phyloP scores from a whole-genome alignment of 1,284 basidiomycete species.

The Leccinum proximum region DNA sequence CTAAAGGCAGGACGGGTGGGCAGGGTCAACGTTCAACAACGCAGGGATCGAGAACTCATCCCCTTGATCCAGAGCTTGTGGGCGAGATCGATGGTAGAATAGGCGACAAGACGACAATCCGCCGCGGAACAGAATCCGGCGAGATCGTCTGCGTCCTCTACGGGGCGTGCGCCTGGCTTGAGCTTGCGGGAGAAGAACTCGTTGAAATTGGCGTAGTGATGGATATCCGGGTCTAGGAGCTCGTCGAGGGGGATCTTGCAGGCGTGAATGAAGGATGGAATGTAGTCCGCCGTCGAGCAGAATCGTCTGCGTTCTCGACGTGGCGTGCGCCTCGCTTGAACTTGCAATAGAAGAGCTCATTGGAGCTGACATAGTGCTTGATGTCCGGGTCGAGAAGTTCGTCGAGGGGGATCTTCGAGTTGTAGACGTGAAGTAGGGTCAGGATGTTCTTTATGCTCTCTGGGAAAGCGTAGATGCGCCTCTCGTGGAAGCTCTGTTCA shows the following conservation, averaged over 20 bases:
- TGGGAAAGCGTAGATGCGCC: slow-evolving; percentile 50
- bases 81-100: slow-evolving; percentile 55
- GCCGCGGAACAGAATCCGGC: slow-evolving; percentile 62
- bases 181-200: slow-evolving; percentile 78
- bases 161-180: slow-evolving; percentile 61
- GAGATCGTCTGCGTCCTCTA: slow-evolving; percentile 55
- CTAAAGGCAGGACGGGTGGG: slow-evolving; percentile 37
- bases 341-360: slow-evolving; percentile 77
- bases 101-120: slow-evolving; percentile 76
- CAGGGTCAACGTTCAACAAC: slow-evolving; percentile 46
- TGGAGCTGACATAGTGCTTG: slow-evolving; percentile 67
- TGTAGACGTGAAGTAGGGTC: slow-evolving; percentile 73
- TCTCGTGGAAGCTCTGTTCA: slow-evolving; percentile 68
- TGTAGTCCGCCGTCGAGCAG: slow-evolving; percentile 75
- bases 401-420: slow-evolving; percentile 43
- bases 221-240: slow-evolving; percentile 61
- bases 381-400: slow-evolving; percentile 70
- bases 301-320: slow-evolving; percentile 60
- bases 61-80: slow-evolving; percentile 77
- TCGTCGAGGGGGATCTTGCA: slow-evolving; percentile 66
- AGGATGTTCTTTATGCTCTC: slow-evolving; percentile 59
- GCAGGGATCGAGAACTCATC: slow-evolving; percentile 63
- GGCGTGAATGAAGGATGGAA: slow-evolving; percentile 71
- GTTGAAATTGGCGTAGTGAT: slow-evolving; percentile 73
- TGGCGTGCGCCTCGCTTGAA: slow-evolving; percentile 66